Evolutionary conservation across 306 rosid genomes (phyloP).

Genomic region (Cucurbita maxima): DNA sequence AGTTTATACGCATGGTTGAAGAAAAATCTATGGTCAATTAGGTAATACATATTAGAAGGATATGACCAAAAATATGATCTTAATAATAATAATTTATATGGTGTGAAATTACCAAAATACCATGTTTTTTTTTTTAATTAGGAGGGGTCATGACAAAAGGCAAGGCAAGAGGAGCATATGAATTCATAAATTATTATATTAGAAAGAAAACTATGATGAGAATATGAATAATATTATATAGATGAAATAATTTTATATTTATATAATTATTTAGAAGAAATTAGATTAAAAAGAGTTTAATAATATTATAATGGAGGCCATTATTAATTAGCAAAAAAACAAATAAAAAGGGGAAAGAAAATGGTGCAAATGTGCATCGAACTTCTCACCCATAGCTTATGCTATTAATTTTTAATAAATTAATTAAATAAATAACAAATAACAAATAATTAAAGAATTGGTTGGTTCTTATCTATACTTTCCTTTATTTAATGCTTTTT

Average conservation of each 20-base stretch:
- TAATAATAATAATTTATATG: too few species aligned
- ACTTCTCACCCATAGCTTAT: conserved; percentile 23
- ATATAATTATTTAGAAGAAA: neutral
- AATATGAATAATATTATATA: neutral
- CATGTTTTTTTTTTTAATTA: neutral
- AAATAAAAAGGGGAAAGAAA: conserved; percentile 16
- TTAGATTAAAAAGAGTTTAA: neutral
- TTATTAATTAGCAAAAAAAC: conserved; percentile 1
- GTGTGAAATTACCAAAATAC: too few species aligned
- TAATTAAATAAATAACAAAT: too few species aligned
- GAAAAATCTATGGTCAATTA: neutral
- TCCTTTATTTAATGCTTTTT: neutral
- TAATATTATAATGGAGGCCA: neutral
- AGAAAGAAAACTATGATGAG: neutral
- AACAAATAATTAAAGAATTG: neutral
- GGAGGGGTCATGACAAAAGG: neutral
- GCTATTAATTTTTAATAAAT: neutral
- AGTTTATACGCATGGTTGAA: neutral
- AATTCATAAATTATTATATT: neutral
- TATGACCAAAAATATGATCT: too few species aligned
- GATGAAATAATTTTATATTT: neutral
- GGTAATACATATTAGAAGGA: too few species aligned
- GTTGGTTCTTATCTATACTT: conserved; percentile 7
- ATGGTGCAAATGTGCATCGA: conserved; percentile 31
- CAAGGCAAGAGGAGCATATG: neutral